Percentiles rank a stretch among this genome's conserved stretches.
Conservation (phyloP, 2,329 filamentous ascomycete genomes). For the Fusarium sacchari region DNA sequence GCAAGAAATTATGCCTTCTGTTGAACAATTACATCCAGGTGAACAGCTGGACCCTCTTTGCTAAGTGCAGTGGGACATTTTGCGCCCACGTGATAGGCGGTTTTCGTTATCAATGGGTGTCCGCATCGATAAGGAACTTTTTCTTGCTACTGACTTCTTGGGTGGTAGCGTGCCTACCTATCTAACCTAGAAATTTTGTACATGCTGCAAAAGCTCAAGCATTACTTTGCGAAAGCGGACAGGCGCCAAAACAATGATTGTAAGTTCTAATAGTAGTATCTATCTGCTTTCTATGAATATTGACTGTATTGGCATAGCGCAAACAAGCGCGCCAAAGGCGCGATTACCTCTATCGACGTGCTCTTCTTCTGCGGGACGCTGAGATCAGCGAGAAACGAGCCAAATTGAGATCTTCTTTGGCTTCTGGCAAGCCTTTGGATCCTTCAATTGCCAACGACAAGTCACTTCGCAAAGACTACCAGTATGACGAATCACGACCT, state of each 20-base stretch:
- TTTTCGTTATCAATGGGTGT: conserved; percentile 39
- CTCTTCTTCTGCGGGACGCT: conserved; percentile 86
- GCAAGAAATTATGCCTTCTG: conserved; percentile 40
- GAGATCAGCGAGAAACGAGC: conserved; percentile 93
- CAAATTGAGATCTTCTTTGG: conserved; percentile 85
- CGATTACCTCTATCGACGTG: conserved; percentile 84
- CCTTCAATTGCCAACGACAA: conserved; percentile 88
- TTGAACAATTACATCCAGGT: conserved; percentile 44
- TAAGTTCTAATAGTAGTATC: conserved; percentile 33
- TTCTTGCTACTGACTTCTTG: conserved; percentile 24
- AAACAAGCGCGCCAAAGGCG: conserved; percentile 56
- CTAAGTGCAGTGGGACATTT: conserved; percentile 50
- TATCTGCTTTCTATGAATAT: neutral
- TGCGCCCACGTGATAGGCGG: conserved; percentile 55
- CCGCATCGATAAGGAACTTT: conserved; percentile 48
- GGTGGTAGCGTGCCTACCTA: neutral
- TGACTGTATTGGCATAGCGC: conserved; percentile 45
- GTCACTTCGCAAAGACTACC: conserved; percentile 83
- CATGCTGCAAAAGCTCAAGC: conserved; percentile 11
- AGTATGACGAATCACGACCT: conserved; percentile 86
- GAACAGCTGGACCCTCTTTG: conserved; percentile 40
- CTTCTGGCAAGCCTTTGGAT: conserved; percentile 87
- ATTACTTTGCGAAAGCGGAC: conserved; percentile 4
- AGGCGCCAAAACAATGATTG: conserved; percentile 45
- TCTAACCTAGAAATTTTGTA: conserved; percentile 28